Evolutionary conservation across 208 protist species (phyloP).

Genomic region (Leishmania arabica): DNA sequence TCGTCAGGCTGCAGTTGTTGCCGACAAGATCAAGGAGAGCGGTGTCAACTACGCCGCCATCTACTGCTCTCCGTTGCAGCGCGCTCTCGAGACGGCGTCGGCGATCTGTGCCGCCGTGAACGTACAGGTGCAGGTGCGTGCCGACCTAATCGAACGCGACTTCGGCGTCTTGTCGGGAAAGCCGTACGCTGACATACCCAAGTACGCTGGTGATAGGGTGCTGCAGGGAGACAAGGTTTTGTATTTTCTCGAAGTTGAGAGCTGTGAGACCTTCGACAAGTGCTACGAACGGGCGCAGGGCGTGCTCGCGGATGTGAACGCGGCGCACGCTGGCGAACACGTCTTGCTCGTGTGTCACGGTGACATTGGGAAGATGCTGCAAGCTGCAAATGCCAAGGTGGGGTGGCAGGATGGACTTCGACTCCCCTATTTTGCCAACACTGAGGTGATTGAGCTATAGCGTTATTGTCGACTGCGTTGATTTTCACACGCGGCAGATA

Average conservation of each 20-base stretch:
- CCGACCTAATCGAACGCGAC: conserved; percentile 86
- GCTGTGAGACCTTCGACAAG: conserved; percentile 77
- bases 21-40: conserved; percentile 46
- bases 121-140: conserved; percentile 44
- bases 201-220: conserved; percentile 67
- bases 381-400: conserved; percentile 58
- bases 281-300: conserved; percentile 66
- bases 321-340: conserved; percentile 52
- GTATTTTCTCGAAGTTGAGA: conserved; percentile 81
- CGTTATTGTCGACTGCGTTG: neutral
- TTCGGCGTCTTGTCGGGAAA: conserved; percentile 86
- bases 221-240: conserved; percentile 82
- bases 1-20: conserved; percentile 63
- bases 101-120: conserved; percentile 49
- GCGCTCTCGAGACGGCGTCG: conserved; percentile 69
- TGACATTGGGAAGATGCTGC: conserved; percentile 93
- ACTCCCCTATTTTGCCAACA: conserved; percentile 85
- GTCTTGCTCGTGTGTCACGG: conserved; percentile 90
- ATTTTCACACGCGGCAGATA: neutral
- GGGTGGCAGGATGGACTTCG: conserved; percentile 72
- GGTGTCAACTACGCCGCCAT: conserved; percentile 62
- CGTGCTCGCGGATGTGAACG: conserved; percentile 66
- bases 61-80: conserved; percentile 75
- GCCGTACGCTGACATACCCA: conserved; percentile 69
- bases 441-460: conserved; percentile 64